Percentiles rank a stretch among this genome's conserved stretches.
phyloP scores from a whole-genome alignment of 2,329 filamentous ascomycete genomes.

The Aspergillus sp. region DNA sequence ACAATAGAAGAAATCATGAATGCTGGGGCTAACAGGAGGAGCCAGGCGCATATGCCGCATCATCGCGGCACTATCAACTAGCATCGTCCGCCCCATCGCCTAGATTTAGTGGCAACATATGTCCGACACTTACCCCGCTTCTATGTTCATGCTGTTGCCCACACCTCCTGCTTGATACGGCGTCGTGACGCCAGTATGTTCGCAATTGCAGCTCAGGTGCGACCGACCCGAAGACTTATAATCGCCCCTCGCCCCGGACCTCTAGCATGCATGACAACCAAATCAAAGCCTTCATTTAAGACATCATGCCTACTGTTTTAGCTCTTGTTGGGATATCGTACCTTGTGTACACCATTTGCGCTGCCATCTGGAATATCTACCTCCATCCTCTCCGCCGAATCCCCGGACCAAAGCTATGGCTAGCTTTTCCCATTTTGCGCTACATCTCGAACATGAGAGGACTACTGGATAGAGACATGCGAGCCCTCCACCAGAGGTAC shows the following conservation, averaged over 20 bases:
- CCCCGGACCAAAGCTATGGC: slow-evolving; percentile 21
- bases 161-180: neutral
- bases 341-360: neutral
- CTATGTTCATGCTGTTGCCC: neutral
- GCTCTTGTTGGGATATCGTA: neutral
- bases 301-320: neutral
- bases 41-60: no score
- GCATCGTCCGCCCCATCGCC: no score
- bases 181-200: neutral
- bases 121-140: neutral
- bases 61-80: no score
- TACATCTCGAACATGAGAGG: slow-evolving; percentile 15
- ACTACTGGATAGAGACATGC: slow-evolving; percentile 11
- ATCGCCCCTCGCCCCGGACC: neutral
- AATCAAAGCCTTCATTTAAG: neutral
- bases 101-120: neutral
- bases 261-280: neutral
- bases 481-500: slow-evolving; percentile 14
- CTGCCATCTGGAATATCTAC: slow-evolving; percentile 22
- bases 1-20: no score
- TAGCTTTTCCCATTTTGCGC: slow-evolving; percentile 18
- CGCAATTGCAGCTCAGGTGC: neutral
- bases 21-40: no score
- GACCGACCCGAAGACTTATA: neutral
- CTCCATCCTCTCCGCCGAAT: slow-evolving; percentile 16